Evolutionary conservation across 2,329 filamentous ascomycete genomes (phyloP).

Genomic region (Grosmannia clavigera): DNA sequence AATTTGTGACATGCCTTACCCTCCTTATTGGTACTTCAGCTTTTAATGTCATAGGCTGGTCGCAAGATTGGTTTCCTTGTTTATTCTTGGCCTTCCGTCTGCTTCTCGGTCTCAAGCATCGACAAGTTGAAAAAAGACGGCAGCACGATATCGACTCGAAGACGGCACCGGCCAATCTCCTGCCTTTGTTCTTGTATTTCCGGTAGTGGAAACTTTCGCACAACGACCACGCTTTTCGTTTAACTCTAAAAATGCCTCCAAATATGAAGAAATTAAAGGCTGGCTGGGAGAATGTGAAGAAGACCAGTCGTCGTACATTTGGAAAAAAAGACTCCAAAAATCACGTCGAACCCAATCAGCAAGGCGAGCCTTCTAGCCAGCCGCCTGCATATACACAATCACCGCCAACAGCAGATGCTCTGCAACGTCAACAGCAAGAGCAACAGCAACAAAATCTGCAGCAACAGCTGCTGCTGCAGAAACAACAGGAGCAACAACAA

Average conservation of each 20-base stretch:
- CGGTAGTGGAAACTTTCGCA: too few species aligned
- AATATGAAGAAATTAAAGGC: neutral
- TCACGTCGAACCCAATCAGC: too few species aligned
- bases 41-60: neutral
- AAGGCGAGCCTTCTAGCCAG: too few species aligned
- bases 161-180: neutral
- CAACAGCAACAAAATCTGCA: too few species aligned
- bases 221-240: neutral
- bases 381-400: too few species aligned
- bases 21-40: neutral
- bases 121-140: neutral
- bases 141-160: neutral
- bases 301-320: too few species aligned
- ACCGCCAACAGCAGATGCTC: too few species aligned
- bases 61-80: neutral
- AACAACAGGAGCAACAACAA: too few species aligned
- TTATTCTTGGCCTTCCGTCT: neutral
- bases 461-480: too few species aligned
- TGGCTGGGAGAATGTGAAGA: neutral
- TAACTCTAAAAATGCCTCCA: neutral
- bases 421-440: too few species aligned
- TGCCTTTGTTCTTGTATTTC: neutral
- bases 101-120: neutral
- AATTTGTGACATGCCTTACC: neutral
- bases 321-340: too few species aligned